Evolutionary conservation across 2,329 filamentous ascomycete genomes (phyloP), one percentile per base, ranked within the genome.

Genomic region (Zarea fungicola): DNA sequence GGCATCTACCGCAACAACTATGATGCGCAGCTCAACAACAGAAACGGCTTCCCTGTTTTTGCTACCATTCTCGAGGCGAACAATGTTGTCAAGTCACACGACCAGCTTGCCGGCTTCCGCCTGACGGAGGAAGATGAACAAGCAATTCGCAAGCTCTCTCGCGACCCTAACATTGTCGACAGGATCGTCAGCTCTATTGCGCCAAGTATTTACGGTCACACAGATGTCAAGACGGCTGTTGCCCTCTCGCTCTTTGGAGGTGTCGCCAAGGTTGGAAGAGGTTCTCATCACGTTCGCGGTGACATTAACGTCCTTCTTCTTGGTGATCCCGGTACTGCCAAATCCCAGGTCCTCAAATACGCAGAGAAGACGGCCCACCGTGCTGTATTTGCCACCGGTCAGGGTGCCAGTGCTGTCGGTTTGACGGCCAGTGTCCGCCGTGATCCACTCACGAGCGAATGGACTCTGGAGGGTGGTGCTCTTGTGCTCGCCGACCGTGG

Each of bases 1-100:
- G 93, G 93, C 55, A 88, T 96, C 58, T 99, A 99, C 71, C 85
- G 90, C 59, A 99, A 99, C 75, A 97, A 95, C 71, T 99, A 96
- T 62, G 92, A 97, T 65, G 91, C 93, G 4, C 89, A 95, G 59
- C 79, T 99, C 48, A 99, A 99, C 72, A 97, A 96, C 73, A 92
- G 93, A 62, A 99, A 97, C 63, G 93, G 93, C 5, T 97, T 99
- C 71, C 93, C 93, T 0, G 93, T 99, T 29, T 99, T 99, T 67
- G 92, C 93, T 5, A 99, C 93, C 0, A 93, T 99, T 51, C 79
- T 99, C 5, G 93, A 99, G 68, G 95, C 95, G 22, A 99, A 99
- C 69, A 91, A 99, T 58, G 83, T 97, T 5, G 85, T 97, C 68
- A 99, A 99, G 68, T 85, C 92, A 1, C 93, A 99, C 63, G 93